These are phyloP conservation scores for Penicillium paneum DNA, from an alignment of 2,329 filamentous ascomycete genomes.

Conservation along the genomic window DNA sequence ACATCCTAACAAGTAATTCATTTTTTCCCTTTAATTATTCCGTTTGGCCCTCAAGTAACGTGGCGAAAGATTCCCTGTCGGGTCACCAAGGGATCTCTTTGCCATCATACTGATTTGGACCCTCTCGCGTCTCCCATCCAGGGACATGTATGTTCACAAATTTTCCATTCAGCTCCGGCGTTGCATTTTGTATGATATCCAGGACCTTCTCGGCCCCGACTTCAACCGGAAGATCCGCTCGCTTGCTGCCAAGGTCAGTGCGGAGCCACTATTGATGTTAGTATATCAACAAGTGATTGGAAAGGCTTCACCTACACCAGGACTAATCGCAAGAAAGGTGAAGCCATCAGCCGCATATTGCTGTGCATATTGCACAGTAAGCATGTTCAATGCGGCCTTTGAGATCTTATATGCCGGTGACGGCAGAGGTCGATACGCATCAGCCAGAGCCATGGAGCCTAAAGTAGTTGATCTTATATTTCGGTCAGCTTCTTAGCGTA, in stretches of 20 bases:
- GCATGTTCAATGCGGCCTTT: slow-evolving; percentile 50
- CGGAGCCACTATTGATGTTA: slow-evolving; percentile 43
- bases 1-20: background rate
- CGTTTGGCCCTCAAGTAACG: no score
- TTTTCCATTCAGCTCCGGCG: slow-evolving; percentile 45
- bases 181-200: slow-evolving; percentile 46
- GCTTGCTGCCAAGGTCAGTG: slow-evolving; percentile 43
- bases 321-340: slow-evolving; percentile 42
- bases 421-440: slow-evolving; percentile 27
- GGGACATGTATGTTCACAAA: slow-evolving; percentile 46
- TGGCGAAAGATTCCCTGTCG: background rate
- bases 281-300: background rate
- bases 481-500: background rate
- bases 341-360: slow-evolving; percentile 42
- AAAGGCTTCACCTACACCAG: slow-evolving; percentile 42
- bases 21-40: background rate
- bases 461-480: slow-evolving; percentile 40
- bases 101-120: slow-evolving; percentile 42
- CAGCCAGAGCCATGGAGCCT: slow-evolving; percentile 40
- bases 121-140: slow-evolving; percentile 37
- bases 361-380: slow-evolving; percentile 41
- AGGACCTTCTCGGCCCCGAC: slow-evolving; percentile 39
- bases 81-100: slow-evolving; percentile 32
- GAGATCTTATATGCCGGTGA: slow-evolving; percentile 46
- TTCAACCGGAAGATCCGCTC: slow-evolving; percentile 44